Percentiles rank a stretch among this genome's conserved stretches.
phyloP scores from a whole-genome alignment of 192 early-diverging fungal species.

The Helicostylum pulchrum region DNA sequence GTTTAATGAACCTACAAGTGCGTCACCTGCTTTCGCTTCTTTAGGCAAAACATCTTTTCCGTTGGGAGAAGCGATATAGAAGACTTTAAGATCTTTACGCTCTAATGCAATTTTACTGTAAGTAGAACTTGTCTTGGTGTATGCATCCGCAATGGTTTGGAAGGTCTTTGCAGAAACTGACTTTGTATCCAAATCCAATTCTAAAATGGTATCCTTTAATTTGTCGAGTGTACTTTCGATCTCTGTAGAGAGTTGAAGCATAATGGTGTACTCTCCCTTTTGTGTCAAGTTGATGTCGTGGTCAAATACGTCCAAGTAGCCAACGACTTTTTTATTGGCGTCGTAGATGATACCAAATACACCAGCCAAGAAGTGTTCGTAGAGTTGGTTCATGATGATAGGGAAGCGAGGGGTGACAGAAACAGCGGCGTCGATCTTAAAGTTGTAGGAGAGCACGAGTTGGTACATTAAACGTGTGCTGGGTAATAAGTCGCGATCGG shows the following conservation, averaged over 20 bases:
- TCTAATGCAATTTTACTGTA: slow-evolving; percentile 47
- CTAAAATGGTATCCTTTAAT: slow-evolving; percentile 56
- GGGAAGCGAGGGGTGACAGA: slow-evolving; percentile 62
- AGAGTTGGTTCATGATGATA: slow-evolving; percentile 60
- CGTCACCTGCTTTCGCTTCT: slow-evolving; percentile 75
- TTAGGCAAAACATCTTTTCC: slow-evolving; percentile 55
- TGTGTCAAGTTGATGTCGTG: slow-evolving; percentile 62
- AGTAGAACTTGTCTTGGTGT: slow-evolving; percentile 39
- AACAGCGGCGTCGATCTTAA: slow-evolving; percentile 54
- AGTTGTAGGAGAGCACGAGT: slow-evolving; percentile 73
- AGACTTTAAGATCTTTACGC: slow-evolving; percentile 47
- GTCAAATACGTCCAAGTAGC: slow-evolving; percentile 70
- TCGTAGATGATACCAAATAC: slow-evolving; percentile 74
- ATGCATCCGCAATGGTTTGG: slow-evolving; percentile 51
- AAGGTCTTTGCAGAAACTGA: slow-evolving; percentile 52
- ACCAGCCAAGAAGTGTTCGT: slow-evolving; percentile 76
- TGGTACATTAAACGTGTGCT: slow-evolving; percentile 65
- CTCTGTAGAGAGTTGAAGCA: slow-evolving; percentile 73
- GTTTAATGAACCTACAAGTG: slow-evolving; percentile 67
- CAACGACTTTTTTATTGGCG: slow-evolving; percentile 70
- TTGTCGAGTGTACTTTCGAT: slow-evolving; percentile 70
- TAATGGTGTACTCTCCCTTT: slow-evolving; percentile 83
- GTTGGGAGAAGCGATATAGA: slow-evolving; percentile 54
- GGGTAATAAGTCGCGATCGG: slow-evolving; percentile 75
- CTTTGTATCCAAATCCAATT: slow-evolving; percentile 67